Evolutionary conservation across 305 asterid species (phyloP), one percentile per base, ranked within the genome.

Genomic region (Ilex paraguariensis): DNA sequence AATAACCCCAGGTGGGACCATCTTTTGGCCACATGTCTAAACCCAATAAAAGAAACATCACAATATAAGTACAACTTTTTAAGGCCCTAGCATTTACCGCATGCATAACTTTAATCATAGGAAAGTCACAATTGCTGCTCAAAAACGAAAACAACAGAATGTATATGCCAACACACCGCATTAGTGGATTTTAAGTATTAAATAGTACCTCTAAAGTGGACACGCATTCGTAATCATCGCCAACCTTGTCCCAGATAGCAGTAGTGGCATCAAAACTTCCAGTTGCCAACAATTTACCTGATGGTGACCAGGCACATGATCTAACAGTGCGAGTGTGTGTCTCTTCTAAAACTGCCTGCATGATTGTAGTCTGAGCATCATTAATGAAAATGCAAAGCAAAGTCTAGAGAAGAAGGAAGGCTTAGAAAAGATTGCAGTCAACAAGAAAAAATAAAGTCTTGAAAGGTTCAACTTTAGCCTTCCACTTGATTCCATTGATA

Each of bases 231-330:
- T 79, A 87, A 14, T 85, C 95, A 69, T 74, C 86, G n/a, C 85
- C 95, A 50, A 72, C 81, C 45, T 86, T 79, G 70, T 90, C 95
- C 97, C 92, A 87, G 14, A 93, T 70, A 52, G 91, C 92, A 71
- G 91, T 81, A 63, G 97, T 87, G 65, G 95, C 96, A 86, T 93
- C 99, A 73, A 90, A 90, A 73, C 97, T 90, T 54, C 95, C 86
- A 10, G 95, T 86, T 44, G 99, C 96, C 75, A 93, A 64, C 45
- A 73, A 71, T 32, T 78, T 83, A 31, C 95, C 92, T 1, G 80
- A 75, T 5, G 95, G 95, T 1, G 95, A 86, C 99, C 99, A 93
- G 2, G 84, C 82, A 49, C 99, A 93, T 12, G 95, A 86, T 77
- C 99, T 84, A 54, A 93, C 96, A 33, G 96, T 90, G 75, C 97